These are phyloP conservation scores for Ophiostoma himal-ulmi DNA, from an alignment of 2,329 filamentous ascomycete genomes.

Conservation along the genomic window DNA sequence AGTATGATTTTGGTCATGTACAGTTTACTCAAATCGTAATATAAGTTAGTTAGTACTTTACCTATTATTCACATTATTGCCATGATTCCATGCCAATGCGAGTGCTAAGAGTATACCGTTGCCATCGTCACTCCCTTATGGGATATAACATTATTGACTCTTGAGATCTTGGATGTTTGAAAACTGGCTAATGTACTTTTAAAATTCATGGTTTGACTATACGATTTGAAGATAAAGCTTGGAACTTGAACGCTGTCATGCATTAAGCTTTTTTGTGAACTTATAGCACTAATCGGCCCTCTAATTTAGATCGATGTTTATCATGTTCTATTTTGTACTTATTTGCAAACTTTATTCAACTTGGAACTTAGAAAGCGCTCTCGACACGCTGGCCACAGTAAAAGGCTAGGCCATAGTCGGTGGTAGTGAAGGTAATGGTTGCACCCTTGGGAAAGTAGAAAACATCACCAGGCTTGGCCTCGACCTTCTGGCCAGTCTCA, in stretches of 20 bases:
- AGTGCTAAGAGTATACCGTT: too few relatives aligned
- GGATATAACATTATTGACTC: too few relatives aligned
- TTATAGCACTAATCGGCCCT: neutral
- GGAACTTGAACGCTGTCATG: too few relatives aligned
- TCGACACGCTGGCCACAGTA: constrained; percentile 12
- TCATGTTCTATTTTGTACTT: neutral
- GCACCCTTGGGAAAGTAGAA: constrained; percentile 16
- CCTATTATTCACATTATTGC: too few relatives aligned
- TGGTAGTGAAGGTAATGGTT: constrained; percentile 13
- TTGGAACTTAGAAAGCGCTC: neutral
- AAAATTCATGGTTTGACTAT: too few relatives aligned
- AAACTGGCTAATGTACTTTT: too few relatives aligned
- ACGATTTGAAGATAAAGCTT: too few relatives aligned
- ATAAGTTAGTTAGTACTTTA: neutral
- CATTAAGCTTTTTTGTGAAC: neutral
- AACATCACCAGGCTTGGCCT: constrained; percentile 14
- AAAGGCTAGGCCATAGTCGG: constrained; percentile 7
- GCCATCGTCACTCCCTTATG: too few relatives aligned
- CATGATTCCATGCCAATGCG: too few relatives aligned
- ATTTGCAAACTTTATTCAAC: neutral
- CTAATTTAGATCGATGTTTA: neutral
- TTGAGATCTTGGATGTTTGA: too few relatives aligned
- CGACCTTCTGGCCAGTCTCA: constrained; percentile 7
- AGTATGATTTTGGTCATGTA: neutral
- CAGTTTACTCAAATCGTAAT: neutral